Evolutionary conservation across 2,329 filamentous ascomycete genomes (phyloP).

Genomic region (Kalaharituber pfeilii): DNA sequence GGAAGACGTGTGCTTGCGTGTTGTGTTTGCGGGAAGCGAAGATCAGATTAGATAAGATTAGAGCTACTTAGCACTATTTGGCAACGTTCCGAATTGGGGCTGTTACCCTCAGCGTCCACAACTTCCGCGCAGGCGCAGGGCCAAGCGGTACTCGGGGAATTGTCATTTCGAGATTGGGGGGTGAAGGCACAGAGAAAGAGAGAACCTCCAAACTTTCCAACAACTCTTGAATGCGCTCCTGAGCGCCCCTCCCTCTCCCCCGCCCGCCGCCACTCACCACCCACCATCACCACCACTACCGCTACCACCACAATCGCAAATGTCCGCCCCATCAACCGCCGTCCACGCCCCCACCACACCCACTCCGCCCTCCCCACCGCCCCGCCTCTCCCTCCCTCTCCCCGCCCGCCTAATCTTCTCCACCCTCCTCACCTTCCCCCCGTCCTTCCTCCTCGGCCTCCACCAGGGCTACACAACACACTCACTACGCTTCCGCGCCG

Average conservation of each 20-base stretch:
- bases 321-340: constrained; percentile 1
- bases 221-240: no score
- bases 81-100: no score
- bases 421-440: constrained; percentile 42
- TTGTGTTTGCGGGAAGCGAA: no score
- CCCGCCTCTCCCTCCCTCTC: constrained; percentile 27
- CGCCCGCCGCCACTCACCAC: background rate
- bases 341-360: background rate
- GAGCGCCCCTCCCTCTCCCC: background rate
- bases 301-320: background rate
- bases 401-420: constrained; percentile 49
- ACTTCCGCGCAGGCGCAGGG: no score
- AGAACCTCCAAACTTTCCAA: no score
- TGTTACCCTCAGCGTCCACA: no score
- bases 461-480: constrained; percentile 56
- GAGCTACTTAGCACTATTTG: no score
- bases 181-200: no score
- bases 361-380: constrained; percentile 10
- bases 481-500: constrained; percentile 73
- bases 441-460: constrained; percentile 55
- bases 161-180: no score
- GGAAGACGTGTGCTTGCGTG: no score
- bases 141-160: no score
- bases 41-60: no score
- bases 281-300: background rate